Evolutionary conservation across 164 flowering plant species (phyloP), one percentile per base, ranked within the genome.

Genomic region (Piper longum): DNA sequence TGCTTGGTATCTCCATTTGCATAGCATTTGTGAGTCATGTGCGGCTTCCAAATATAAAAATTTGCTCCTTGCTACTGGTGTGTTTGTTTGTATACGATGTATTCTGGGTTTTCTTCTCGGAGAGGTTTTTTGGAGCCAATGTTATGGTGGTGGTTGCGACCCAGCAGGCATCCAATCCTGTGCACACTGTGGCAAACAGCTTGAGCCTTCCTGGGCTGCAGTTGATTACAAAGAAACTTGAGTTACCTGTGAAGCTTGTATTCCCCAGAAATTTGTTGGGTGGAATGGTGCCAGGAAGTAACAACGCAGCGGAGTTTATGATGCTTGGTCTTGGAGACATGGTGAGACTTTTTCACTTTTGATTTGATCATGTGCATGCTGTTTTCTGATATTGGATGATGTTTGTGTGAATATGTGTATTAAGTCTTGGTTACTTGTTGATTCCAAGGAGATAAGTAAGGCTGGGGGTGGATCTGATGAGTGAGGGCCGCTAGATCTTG

Each of bases 241-340:
- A 93, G 75, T 67, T 93, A 67, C 99, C 99, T 0, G 97, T 88
- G 61, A 90, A 90, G 73, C 86, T 93, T 70, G 87, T 93, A 4
- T 85, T 90, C 65, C 99, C 99, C 0, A 74, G 95, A 72, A 83
- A 87, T 73, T 79, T 93, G 74, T 74, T 93, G 54, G 86, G 89
- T 58, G 83, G 89, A 44, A 69, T 67, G 12, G 69, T 68, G 62
- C 80, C 93, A 62, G 92, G 85, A 62, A 57, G 14, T 36, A 79
- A 77, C 57, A 77, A 54, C 71, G 71, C 79, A 54, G 62, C 75
- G 39, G 91, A 93, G 66, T 93, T 83, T 77, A 88, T 90, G 88
- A 90, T 93, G 96, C 99, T 93, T 70, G 97, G 99, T 60, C 92
- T 93, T 51, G 97, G 99, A 69, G 97, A 93, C 73, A 93, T 93